A percentile compares a stretch with the other conserved stretches of the same genome.
These are phyloP conservation scores for Ascochyta koolunga DNA, from an alignment of 2,329 filamentous ascomycete genomes.

Conservation along the genomic window DNA sequence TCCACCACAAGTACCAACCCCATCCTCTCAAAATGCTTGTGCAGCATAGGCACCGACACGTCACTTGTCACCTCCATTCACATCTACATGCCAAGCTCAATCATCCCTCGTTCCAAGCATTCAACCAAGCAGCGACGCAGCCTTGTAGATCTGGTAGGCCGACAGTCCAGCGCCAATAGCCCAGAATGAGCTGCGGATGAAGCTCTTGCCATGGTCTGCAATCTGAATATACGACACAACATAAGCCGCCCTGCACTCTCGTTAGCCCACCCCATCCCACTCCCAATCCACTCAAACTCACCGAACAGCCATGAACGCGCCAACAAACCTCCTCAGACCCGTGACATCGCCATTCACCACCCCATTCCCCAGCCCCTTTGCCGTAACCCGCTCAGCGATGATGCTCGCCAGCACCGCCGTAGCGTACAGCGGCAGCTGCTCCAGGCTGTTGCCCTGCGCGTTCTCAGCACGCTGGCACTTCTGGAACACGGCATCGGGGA, in stretches of 20 bases:
- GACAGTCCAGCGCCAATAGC: slow-evolving; percentile 19
- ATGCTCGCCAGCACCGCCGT: slow-evolving; percentile 31
- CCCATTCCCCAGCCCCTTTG: slow-evolving; percentile 18
- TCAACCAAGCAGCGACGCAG: slow-evolving; percentile 22
- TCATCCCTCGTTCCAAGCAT: neutral
- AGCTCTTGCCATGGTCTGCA: slow-evolving; percentile 25
- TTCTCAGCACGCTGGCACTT: slow-evolving; percentile 38
- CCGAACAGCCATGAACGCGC: slow-evolving; percentile 26
- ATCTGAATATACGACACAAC: slow-evolving; percentile 29
- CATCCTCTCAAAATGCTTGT: too few species aligned
- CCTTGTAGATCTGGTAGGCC: slow-evolving; percentile 32
- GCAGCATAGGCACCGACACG: too few species aligned
- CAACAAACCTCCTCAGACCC: slow-evolving; percentile 28
- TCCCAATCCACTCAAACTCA: neutral
- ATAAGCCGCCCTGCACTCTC: slow-evolving; percentile 16
- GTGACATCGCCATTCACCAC: slow-evolving; percentile 22
- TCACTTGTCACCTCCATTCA: too few species aligned
- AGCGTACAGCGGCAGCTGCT: slow-evolving; percentile 36
- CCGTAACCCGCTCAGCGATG: slow-evolving; percentile 30
- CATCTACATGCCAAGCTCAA: neutral
- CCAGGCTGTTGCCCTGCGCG: slow-evolving; percentile 32
- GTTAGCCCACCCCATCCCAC: neutral
- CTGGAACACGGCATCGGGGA: slow-evolving; percentile 31
- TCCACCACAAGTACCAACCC: too few species aligned
- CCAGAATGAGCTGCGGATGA: slow-evolving; percentile 28